A percentile compares a stretch with the other conserved stretches of the same genome.
phyloP scores from a whole-genome alignment of 148 eudicot species.

The Beta vulgaris region DNA sequence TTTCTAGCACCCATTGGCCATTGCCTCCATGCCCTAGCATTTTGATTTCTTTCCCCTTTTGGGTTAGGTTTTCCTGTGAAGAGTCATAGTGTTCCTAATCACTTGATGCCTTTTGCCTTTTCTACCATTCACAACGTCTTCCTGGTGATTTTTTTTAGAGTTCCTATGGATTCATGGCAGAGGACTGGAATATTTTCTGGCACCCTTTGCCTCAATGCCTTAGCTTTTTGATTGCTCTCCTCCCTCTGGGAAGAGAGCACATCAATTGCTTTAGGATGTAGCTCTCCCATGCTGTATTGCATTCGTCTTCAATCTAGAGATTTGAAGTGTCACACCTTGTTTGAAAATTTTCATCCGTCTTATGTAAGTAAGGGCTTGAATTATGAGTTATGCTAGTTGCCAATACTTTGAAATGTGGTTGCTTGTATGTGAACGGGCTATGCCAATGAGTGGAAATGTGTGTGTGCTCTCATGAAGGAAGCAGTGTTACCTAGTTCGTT shows the following conservation, averaged over 20 bases:
- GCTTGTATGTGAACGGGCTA: neutral
- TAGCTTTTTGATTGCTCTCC: neutral
- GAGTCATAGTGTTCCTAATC: neutral
- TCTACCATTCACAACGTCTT: neutral
- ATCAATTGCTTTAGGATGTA: neutral
- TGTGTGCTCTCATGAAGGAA: neutral
- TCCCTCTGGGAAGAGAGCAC: neutral
- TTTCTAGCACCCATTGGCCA: too few species aligned
- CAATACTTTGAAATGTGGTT: neutral
- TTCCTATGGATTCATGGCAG: neutral
- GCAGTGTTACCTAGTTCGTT: neutral
- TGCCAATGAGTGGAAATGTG: neutral
- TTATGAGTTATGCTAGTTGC: neutral
- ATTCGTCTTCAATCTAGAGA: too few species aligned
- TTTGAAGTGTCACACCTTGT: too few species aligned
- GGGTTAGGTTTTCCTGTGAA: too few species aligned
- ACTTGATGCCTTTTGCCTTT: neutral
- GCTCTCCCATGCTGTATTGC: neutral
- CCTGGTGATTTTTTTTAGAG: neutral
- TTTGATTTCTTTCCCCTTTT: too few species aligned
- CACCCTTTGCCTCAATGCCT: neutral
- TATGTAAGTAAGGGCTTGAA: neutral
- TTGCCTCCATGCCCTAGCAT: too few species aligned
- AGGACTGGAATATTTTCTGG: neutral
- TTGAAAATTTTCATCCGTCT: neutral